Percentiles rank a stretch among this genome's conserved stretches.
These are phyloP conservation scores for Atalantia buxifolia DNA, from an alignment of 345 rosid species.

Conservation along the genomic window DNA sequence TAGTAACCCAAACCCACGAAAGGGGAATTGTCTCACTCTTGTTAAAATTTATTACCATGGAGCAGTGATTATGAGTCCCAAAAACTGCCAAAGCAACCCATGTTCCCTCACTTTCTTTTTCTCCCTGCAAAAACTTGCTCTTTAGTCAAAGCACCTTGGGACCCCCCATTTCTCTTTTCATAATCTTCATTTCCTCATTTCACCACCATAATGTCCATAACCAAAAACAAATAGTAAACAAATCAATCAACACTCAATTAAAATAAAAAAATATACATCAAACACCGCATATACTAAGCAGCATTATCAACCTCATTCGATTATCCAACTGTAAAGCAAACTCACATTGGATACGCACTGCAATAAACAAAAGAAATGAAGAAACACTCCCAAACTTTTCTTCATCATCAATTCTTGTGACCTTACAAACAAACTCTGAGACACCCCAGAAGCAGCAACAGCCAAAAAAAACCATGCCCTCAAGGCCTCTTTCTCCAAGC, in stretches of 20 bases:
- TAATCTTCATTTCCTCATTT: conserved; percentile 9
- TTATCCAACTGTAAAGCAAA: conserved; percentile 54
- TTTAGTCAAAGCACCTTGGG: conserved; percentile 48
- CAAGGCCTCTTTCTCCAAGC: conserved; percentile 56
- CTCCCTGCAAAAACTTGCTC: conserved; percentile 13
- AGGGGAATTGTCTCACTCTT: not conserved
- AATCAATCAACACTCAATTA: not conserved
- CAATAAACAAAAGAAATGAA: conserved; percentile 1
- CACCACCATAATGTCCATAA: not conserved
- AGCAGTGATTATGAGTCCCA: not conserved
- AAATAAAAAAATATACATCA: not conserved
- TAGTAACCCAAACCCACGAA: too few species aligned
- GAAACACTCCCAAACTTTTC: not conserved
- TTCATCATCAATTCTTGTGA: conserved; percentile 16
- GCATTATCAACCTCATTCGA: conserved; percentile 18
- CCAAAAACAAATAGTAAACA: not conserved
- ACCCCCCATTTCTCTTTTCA: conserved; percentile 28
- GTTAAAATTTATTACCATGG: not conserved
- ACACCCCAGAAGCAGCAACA: conserved; percentile 19
- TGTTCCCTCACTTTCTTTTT: too few species aligned
- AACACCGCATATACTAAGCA: conserved; percentile 3
- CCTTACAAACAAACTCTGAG: conserved; percentile 3
- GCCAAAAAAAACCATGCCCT: conserved; percentile 54
- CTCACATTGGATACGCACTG: conserved; percentile 34
- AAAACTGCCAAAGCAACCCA: not conserved